phyloP scores from a whole-genome alignment of 192 early-diverging fungal genomes.

The Entomortierella beljakovae region DNA sequence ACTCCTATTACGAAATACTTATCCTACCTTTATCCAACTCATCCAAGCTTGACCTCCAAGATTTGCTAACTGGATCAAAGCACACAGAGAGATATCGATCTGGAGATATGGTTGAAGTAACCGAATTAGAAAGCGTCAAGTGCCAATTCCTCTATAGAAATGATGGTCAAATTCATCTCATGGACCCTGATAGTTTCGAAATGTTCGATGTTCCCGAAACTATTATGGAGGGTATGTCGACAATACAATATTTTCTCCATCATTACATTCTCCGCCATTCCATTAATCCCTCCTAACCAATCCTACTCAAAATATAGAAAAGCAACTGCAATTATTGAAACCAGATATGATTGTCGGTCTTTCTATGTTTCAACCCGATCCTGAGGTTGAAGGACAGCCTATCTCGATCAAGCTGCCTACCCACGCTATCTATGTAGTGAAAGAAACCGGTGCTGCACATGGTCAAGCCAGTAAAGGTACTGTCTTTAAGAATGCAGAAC shows the following conservation, averaged over 20 bases:
- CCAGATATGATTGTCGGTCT: conserved; percentile 41
- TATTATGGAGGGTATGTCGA: conserved; percentile 67
- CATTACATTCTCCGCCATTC: conserved; percentile 54
- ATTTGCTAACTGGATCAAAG: conserved; percentile 69
- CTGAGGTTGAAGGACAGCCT: conserved; percentile 61
- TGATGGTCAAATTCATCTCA: conserved; percentile 69
- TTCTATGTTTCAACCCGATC: conserved; percentile 57
- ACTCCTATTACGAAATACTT: too few relatives aligned
- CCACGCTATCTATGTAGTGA: conserved; percentile 68
- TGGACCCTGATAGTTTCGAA: conserved; percentile 79
- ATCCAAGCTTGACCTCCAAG: conserved; percentile 80
- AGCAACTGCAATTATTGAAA: conserved; percentile 25
- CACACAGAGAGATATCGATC: conserved; percentile 77
- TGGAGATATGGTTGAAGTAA: conserved; percentile 76
- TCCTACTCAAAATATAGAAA: conserved; percentile 5
- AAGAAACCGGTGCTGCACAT: conserved; percentile 59
- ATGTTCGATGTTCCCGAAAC: conserved; percentile 69
- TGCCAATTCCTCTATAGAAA: conserved; percentile 82
- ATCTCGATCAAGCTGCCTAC: conserved; percentile 72
- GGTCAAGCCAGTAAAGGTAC: conserved; percentile 76
- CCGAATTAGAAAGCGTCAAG: conserved; percentile 70
- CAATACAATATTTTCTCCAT: not conserved
- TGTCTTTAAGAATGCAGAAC: conserved; percentile 70
- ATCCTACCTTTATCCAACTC: too few relatives aligned
- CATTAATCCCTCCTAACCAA: conserved; percentile 37